These are phyloP conservation scores for Tremella mesenterica DNA, from an alignment of 768 basidiomycete species.

Conservation along the genomic window DNA sequence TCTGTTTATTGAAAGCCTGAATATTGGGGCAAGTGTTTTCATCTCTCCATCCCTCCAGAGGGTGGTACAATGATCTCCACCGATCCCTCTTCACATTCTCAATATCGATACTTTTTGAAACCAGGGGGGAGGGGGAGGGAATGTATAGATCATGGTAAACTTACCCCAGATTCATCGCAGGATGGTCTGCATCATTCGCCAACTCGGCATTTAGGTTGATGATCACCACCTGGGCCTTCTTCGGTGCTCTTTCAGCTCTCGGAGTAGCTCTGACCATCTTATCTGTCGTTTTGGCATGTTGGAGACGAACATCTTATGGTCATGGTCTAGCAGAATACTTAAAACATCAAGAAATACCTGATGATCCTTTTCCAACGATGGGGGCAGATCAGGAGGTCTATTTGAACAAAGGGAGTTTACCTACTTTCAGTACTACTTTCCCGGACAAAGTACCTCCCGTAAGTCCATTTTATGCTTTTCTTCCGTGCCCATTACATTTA, in stretches of 20 bases:
- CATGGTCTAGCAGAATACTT: conserved; percentile 9
- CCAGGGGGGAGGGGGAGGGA: too few relatives aligned
- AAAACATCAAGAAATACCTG: conserved; percentile 1
- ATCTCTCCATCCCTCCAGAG: too few relatives aligned
- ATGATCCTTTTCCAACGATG: too few relatives aligned
- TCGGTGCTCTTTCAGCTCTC: conserved; percentile 4
- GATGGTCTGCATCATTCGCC: conserved; percentile 6
- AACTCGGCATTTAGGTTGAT: conserved; percentile 2
- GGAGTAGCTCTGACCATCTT: conserved; percentile 1
- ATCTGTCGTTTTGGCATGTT: conserved; percentile 3
- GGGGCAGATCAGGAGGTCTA: too few relatives aligned
- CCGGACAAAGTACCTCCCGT: background rate
- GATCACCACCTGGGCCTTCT: conserved; percentile 10
- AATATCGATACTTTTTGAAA: too few relatives aligned
- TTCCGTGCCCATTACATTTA: too few relatives aligned
- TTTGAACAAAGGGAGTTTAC: background rate
- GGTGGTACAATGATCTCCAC: too few relatives aligned
- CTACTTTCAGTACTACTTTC: background rate
- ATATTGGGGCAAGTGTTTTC: too few relatives aligned
- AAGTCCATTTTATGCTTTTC: too few relatives aligned
- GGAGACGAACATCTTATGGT: conserved; percentile 4
- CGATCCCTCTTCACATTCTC: too few relatives aligned
- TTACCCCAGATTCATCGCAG: conserved; percentile 5
- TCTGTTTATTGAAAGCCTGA: too few relatives aligned
- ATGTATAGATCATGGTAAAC: background rate